A percentile compares a stretch with the other conserved stretches of the same genome.
phyloP scores from a whole-genome alignment of 2,329 filamentous ascomycete genomes.

The Thermothelomyces thermophilus region DNA sequence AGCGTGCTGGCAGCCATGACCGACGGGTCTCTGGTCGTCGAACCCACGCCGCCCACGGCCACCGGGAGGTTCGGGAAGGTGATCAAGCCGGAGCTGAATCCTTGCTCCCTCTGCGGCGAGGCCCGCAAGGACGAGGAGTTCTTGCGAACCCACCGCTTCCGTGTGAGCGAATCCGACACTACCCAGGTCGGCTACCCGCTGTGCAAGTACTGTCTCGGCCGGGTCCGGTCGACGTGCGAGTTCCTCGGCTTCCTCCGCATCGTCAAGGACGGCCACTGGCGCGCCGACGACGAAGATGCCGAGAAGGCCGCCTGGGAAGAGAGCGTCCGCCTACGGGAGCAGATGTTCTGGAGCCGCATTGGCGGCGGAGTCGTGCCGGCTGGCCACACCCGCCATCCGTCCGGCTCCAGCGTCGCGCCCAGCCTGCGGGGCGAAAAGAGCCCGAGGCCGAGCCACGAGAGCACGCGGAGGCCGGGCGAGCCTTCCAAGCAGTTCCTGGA shows the following conservation, averaged over 20 bases:
- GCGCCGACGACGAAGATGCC: slow-evolving; percentile 73
- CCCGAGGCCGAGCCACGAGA: slow-evolving; percentile 23
- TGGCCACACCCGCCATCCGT: slow-evolving; percentile 25
- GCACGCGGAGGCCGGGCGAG: not conserved
- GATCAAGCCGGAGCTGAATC: slow-evolving; percentile 50
- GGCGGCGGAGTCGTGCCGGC: slow-evolving; percentile 83
- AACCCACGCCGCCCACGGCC: slow-evolving; percentile 63
- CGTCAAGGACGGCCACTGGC: slow-evolving; percentile 87
- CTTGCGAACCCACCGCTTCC: slow-evolving; percentile 77
- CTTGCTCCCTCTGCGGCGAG: slow-evolving; percentile 88
- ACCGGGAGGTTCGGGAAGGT: slow-evolving; percentile 39
- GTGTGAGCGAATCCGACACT: slow-evolving; percentile 77
- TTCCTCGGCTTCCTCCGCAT: slow-evolving; percentile 88
- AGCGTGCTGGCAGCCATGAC: slow-evolving; percentile 77
- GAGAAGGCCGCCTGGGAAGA: slow-evolving; percentile 93
- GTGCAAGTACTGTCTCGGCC: slow-evolving; percentile 78
- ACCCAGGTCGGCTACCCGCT: slow-evolving; percentile 77
- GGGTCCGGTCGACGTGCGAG: slow-evolving; percentile 83
- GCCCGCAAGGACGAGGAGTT: slow-evolving; percentile 63
- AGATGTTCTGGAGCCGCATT: slow-evolving; percentile 95
- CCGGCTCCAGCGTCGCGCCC: slow-evolving; percentile 19
- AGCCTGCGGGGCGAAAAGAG: slow-evolving; percentile 23
- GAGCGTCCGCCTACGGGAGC: slow-evolving; percentile 77
- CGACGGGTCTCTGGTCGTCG: slow-evolving; percentile 80
- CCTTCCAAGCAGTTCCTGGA: slow-evolving; percentile 4